phyloP scores from a whole-genome alignment of 805 yeast species.

The Candida nanaspora region DNA sequence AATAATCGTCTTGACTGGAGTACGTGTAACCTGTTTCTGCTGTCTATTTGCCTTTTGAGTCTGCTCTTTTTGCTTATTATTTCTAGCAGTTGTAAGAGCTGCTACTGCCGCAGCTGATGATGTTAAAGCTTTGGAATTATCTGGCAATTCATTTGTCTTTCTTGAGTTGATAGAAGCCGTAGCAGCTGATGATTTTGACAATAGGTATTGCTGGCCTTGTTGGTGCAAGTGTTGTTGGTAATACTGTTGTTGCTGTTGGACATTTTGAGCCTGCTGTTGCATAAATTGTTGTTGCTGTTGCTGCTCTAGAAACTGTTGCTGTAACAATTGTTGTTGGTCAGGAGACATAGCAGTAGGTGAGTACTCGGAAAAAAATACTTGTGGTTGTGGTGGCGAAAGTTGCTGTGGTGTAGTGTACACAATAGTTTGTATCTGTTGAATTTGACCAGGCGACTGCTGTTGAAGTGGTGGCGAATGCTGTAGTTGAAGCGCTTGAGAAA shows the following conservation, averaged over 20 bases:
- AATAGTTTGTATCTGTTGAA: no score
- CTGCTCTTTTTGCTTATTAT: constrained; percentile 5
- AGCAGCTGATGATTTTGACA: background rate
- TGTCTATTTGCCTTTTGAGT: background rate
- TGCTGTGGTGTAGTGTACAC: no score
- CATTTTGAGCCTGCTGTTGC: background rate
- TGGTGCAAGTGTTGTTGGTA: background rate
- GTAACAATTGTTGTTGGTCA: background rate
- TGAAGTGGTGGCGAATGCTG: no score
- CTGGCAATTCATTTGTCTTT: background rate
- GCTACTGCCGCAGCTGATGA: constrained; percentile 5
- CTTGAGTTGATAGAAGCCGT: constrained; percentile 1
- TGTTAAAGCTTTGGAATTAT: constrained; percentile 5
- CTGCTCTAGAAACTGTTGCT: background rate
- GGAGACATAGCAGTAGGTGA: no score
- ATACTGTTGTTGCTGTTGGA: background rate
- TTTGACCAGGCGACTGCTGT: no score
- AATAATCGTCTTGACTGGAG: background rate
- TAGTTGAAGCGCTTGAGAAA: no score
- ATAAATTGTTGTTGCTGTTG: background rate
- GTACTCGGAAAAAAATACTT: no score
- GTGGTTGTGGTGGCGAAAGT: background rate
- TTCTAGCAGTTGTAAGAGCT: constrained; percentile 1
- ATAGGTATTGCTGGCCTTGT: constrained; percentile 1
- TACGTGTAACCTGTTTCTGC: background rate